A percentile compares a stretch with the other conserved stretches of the same genome.
Conservation (phyloP, 2,329 filamentous ascomycete species). For the Ceratocystis papillata region DNA sequence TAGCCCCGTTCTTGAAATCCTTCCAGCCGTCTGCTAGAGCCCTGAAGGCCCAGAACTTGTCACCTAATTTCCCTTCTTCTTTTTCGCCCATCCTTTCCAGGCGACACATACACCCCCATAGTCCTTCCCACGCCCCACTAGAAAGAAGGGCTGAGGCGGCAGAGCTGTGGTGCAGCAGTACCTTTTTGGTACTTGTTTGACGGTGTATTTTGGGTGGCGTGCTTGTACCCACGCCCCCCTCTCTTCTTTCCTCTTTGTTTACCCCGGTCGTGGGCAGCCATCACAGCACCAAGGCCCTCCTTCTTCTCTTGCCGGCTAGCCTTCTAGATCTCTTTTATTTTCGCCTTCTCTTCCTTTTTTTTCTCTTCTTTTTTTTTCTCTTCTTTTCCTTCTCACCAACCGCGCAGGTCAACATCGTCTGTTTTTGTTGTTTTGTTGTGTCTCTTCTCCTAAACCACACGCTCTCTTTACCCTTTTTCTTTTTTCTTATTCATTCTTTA, state of each 20-base stretch:
- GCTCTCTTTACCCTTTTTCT: slow-evolving; percentile 1
- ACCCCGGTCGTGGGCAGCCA: slow-evolving; percentile 1
- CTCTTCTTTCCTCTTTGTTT: not conserved
- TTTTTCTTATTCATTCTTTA: slow-evolving; percentile 12
- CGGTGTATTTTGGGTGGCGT: not conserved
- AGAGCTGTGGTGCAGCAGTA: not conserved
- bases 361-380: slow-evolving; percentile 1
- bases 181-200: not conserved
- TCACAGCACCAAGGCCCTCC: slow-evolving; percentile 11
- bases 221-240: not conserved
- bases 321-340: slow-evolving; percentile 11
- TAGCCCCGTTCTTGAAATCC: not conserved
- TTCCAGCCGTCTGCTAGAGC: not conserved
- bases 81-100: slow-evolving; percentile 8
- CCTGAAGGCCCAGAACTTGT: slow-evolving; percentile 22
- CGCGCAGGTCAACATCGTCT: slow-evolving; percentile 17
- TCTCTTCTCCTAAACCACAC: not conserved
- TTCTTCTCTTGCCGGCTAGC: not conserved
- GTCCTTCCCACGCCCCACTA: not conserved
- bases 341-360: not conserved
- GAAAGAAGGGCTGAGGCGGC: slow-evolving; percentile 1
- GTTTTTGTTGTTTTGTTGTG: slow-evolving; percentile 9
- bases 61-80: slow-evolving; percentile 22
- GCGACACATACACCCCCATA: not conserved
- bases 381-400: slow-evolving; percentile 17